Evolutionary conservation across 495 filamentous ascomycete genomes (phyloP).

Genomic region (Viridothelium virens): DNA sequence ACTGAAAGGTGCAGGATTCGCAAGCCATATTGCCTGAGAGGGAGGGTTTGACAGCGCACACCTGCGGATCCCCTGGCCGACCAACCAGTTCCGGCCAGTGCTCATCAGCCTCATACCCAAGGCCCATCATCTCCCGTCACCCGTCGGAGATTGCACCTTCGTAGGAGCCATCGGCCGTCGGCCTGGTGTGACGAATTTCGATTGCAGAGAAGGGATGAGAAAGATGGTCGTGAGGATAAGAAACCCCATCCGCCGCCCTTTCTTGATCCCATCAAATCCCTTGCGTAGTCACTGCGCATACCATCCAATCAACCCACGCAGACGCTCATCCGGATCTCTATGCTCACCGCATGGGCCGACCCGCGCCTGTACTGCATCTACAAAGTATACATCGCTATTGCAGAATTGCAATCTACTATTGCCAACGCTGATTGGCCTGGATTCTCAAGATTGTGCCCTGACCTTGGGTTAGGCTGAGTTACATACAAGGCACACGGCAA

Average conservation of each 20-base stretch:
- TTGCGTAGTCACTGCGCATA: not conserved
- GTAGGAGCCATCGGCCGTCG: not conserved
- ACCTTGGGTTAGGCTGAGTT: not conserved
- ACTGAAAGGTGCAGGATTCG: constrained; percentile 6
- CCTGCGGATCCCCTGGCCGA: not conserved
- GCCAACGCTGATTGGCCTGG: no score
- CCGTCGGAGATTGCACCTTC: not conserved
- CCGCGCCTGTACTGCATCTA: not conserved
- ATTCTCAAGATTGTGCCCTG: not conserved
- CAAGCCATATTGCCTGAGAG: constrained; percentile 4
- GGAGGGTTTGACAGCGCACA: constrained; percentile 10
- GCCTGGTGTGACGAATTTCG: not conserved
- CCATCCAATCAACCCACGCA: constrained; percentile 6
- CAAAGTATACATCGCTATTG: not conserved
- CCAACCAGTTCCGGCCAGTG: not conserved
- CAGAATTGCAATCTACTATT: no score
- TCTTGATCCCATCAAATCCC: not conserved
- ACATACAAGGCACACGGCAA: not conserved
- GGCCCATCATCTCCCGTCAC: not conserved
- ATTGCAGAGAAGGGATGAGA: constrained; percentile 6
- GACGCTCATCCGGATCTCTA: not conserved
- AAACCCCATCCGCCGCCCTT: not conserved
- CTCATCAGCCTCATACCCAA: not conserved
- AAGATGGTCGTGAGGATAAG: not conserved
- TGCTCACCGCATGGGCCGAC: not conserved